Evolutionary conservation across 495 filamentous ascomycete genomes (phyloP).

Genomic region (Penicillium diatomitis): DNA sequence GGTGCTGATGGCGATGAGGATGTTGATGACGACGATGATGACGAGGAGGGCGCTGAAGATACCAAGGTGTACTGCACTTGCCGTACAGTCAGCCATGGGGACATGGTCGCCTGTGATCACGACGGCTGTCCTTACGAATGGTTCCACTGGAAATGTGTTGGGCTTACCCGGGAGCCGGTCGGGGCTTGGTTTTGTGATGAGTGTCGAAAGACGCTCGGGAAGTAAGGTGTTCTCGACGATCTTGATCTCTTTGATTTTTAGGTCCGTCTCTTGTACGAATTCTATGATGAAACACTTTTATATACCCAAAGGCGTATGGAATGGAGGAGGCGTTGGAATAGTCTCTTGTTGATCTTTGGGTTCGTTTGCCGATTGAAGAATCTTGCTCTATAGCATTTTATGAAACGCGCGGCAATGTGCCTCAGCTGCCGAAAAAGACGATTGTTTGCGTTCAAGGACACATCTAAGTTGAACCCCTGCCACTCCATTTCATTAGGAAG

Average conservation of each 20-base stretch:
- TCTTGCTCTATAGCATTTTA: no score
- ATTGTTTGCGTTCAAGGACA: no score
- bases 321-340: not conserved
- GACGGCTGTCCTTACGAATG: conserved; percentile 86
- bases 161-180: conserved; percentile 75
- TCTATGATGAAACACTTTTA: not conserved
- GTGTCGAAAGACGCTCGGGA: conserved; percentile 57
- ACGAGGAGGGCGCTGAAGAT: conserved; percentile 81
- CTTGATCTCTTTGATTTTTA: not conserved
- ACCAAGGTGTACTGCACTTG: conserved; percentile 87
- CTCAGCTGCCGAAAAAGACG: no score
- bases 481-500: no score
- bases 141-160: conserved; percentile 98
- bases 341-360: not conserved
- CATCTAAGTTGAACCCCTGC: no score
- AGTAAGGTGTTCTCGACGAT: conserved; percentile 9
- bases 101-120: conserved; percentile 99
- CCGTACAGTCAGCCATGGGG: conserved; percentile 84
- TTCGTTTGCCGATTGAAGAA: no score
- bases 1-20: conserved; percentile 40
- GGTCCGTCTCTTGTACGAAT: not conserved
- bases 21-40: conserved; percentile 59
- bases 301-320: not conserved
- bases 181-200: conserved; percentile 90
- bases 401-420: no score